phyloP scores from a whole-genome alignment of 2,329 filamentous ascomycete genomes.

The Zelopaecilomyces penicillatus region DNA sequence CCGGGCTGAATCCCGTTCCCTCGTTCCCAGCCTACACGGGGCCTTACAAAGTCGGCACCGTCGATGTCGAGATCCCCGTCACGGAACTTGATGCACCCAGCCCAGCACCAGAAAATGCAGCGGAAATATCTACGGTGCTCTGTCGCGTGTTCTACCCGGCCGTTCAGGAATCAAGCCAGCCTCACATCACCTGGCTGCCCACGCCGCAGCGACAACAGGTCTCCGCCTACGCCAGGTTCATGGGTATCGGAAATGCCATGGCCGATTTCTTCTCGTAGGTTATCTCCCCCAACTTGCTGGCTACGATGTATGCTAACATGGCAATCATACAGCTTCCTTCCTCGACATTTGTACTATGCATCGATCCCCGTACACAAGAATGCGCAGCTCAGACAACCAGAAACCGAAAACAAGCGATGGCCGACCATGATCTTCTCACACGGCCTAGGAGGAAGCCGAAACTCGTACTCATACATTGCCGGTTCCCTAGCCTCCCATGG shows the following conservation, averaged over 20 bases:
- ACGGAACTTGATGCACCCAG: conserved; percentile 48
- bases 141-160: conserved; percentile 80
- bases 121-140: conserved; percentile 61
- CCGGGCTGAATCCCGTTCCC: conserved; percentile 58
- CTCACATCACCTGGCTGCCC: conserved; percentile 67
- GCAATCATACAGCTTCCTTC: conserved; percentile 46
- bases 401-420: conserved; percentile 50
- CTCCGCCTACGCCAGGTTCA: conserved; percentile 66
- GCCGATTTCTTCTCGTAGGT: conserved; percentile 51
- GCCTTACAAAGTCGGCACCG: conserved; percentile 67
- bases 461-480: conserved; percentile 76
- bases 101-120: conserved; percentile 43
- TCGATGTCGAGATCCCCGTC: conserved; percentile 73
- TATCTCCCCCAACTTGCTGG: background rate
- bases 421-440: conserved; percentile 82
- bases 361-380: conserved; percentile 66
- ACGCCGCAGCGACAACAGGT: conserved; percentile 67
- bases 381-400: conserved; percentile 50
- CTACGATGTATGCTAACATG: background rate
- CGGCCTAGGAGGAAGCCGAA: conserved; percentile 71
- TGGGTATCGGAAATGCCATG: conserved; percentile 54
- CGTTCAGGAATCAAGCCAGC: conserved; percentile 40
- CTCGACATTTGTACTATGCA: conserved; percentile 64
- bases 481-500: conserved; percentile 75
- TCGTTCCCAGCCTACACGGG: conserved; percentile 68